These are phyloP conservation scores for Globisporangium polare DNA, from an alignment of 352 stramenopile species.

Conservation along the genomic window DNA sequence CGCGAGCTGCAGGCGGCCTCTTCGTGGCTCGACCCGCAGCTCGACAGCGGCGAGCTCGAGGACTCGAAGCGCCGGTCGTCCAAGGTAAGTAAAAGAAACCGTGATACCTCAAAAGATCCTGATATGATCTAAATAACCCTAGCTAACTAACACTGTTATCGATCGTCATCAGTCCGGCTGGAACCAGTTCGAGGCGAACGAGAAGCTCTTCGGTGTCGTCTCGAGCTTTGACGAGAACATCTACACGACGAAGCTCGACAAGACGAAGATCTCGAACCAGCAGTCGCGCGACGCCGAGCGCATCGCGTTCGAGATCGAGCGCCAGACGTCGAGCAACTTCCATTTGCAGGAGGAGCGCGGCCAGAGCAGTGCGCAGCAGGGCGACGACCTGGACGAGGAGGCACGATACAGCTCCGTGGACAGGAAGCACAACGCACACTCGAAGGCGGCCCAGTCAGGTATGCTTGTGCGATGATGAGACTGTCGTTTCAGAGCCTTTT, in stretches of 20 bases:
- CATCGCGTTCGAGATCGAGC: constrained; percentile 95
- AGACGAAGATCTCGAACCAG: constrained; percentile 84
- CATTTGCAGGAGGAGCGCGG: constrained; percentile 95
- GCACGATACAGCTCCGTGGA: constrained; percentile 94
- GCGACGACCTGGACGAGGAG: constrained; percentile 92
- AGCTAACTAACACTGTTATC: background rate
- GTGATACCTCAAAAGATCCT: background rate
- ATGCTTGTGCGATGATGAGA: background rate
- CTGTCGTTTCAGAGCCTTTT: background rate
- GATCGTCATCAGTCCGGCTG: constrained; percentile 46
- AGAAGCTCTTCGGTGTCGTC: constrained; percentile 95
- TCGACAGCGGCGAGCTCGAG: constrained; percentile 76
- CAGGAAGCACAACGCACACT: constrained; percentile 27
- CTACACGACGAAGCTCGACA: constrained; percentile 97
- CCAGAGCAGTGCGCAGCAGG: constrained; percentile 43
- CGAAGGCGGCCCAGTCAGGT: background rate
- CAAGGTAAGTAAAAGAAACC: constrained; percentile 23
- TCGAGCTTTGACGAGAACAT: constrained; percentile 97
- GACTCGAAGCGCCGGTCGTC: constrained; percentile 37
- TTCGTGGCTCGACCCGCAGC: constrained; percentile 77
- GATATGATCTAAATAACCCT: background rate
- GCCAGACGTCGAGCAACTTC: constrained; percentile 88
- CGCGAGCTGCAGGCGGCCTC: constrained; percentile 61
- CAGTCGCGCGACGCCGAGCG: constrained; percentile 89
- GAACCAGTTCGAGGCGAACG: constrained; percentile 97